A percentile compares a stretch with the other conserved stretches of the same genome.
These are phyloP conservation scores for Globisporangium canariense DNA, from an alignment of 352 stramenopile genomes.

Conservation along the genomic window DNA sequence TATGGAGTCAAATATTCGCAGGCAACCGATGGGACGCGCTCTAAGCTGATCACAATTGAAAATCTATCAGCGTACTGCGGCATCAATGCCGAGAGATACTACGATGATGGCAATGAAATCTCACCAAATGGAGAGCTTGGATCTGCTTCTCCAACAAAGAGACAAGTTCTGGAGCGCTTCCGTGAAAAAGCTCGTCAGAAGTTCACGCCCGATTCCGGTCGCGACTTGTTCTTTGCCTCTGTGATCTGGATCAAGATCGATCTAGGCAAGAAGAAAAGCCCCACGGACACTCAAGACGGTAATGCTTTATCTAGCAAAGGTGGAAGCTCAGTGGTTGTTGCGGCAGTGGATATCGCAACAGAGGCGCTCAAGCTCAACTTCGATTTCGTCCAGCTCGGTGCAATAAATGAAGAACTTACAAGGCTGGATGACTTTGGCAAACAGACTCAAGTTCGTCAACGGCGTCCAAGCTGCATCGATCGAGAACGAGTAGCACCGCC, in stretches of 20 bases:
- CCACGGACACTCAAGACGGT: background rate
- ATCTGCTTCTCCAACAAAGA: background rate
- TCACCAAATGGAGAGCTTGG: background rate
- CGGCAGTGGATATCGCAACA: conserved; percentile 53
- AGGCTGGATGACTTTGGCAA: conserved; percentile 33
- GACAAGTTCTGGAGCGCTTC: conserved; percentile 27
- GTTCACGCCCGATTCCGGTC: conserved; percentile 27
- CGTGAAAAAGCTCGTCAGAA: conserved; percentile 29
- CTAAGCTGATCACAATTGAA: conserved; percentile 62
- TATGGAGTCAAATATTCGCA: conserved; percentile 43
- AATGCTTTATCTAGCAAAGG: background rate
- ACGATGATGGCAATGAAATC: background rate
- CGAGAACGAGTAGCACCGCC: conserved; percentile 33
- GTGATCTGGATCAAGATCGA: conserved; percentile 69
- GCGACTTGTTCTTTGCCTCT: conserved; percentile 48
- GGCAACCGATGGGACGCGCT: conserved; percentile 22
- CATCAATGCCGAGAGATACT: conserved; percentile 37
- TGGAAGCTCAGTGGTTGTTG: conserved; percentile 12
- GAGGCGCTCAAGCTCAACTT: conserved; percentile 51
- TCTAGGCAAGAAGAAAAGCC: conserved; percentile 21
- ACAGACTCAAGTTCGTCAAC: conserved; percentile 28
- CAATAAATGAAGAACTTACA: conserved; percentile 43
- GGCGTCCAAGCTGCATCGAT: conserved; percentile 53
- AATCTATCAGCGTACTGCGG: conserved; percentile 65
- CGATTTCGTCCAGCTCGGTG: conserved; percentile 54